Percentiles rank a stretch among this genome's conserved stretches.
Conservation (phyloP, 192 early-diverging fungal species). For the Coemansia reversa region DNA sequence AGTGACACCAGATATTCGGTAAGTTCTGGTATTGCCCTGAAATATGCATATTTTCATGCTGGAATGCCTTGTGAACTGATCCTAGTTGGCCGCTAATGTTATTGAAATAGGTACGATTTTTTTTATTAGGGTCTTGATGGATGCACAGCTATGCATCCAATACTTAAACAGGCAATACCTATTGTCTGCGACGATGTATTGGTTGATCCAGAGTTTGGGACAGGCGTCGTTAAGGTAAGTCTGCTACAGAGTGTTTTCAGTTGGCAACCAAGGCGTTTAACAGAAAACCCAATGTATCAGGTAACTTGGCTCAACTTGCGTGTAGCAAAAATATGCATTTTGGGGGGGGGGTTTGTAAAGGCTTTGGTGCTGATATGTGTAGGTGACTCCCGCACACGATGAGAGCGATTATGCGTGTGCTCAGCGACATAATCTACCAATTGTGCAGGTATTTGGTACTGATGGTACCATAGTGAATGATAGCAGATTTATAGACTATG, state of each 20-base stretch:
- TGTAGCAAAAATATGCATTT: background rate
- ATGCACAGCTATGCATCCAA: conserved; percentile 79
- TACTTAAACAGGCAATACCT: conserved; percentile 73
- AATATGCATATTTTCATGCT: background rate
- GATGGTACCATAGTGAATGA: conserved; percentile 64
- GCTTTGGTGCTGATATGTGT: conserved; percentile 11
- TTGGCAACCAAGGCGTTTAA: background rate
- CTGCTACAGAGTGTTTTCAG: background rate
- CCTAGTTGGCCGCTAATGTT: background rate
- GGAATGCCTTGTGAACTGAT: background rate
- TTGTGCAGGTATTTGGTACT: conserved; percentile 83
- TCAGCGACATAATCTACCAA: conserved; percentile 74
- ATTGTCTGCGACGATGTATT: conserved; percentile 81
- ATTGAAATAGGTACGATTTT: background rate
- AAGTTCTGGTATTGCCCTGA: background rate
- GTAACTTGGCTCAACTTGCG: background rate
- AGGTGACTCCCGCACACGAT: conserved; percentile 96
- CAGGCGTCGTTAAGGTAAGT: conserved; percentile 91
- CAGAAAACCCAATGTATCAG: background rate
- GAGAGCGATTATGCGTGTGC: conserved; percentile 87
- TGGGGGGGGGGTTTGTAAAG: background rate
- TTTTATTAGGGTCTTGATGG: conserved; percentile 58
- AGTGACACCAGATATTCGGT: conserved; percentile 81
- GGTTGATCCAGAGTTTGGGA: conserved; percentile 89
- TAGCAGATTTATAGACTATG: conserved; percentile 6